Conservation (phyloP, 495 filamentous ascomycete species). For the Penicillium robsamsonii region DNA sequence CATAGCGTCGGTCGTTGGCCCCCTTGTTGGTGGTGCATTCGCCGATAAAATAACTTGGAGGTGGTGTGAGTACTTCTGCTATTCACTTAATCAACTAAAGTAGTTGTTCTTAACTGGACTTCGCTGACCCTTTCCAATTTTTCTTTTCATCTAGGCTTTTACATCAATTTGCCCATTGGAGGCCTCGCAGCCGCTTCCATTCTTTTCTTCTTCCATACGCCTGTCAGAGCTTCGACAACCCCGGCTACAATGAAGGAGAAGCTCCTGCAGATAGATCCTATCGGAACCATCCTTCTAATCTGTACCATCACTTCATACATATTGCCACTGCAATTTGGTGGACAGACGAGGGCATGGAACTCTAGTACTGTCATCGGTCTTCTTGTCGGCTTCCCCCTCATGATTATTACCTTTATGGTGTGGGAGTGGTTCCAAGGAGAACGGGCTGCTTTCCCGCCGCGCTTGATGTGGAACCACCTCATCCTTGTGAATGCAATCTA, state of each 20-base stretch:
- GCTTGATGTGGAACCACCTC: conserved; percentile 7
- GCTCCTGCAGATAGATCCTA: conserved; percentile 33
- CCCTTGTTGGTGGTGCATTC: conserved; percentile 32
- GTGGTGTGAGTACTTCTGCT: too few relatives aligned
- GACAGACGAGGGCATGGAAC: conserved; percentile 32
- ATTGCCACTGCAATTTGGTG: conserved; percentile 35
- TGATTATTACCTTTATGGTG: conserved; percentile 24
- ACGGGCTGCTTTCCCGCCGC: conserved; percentile 15
- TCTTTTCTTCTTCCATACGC: conserved; percentile 39
- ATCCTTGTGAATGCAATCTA: too few relatives aligned
- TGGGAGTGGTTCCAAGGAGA: conserved; percentile 30
- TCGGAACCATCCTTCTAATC: conserved; percentile 28
- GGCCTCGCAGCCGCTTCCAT: conserved; percentile 37
- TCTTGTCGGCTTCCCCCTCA: conserved; percentile 34
- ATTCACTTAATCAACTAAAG: too few relatives aligned
- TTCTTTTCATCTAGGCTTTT: conserved; percentile 34
- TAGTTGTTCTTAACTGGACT: too few relatives aligned
- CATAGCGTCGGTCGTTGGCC: conserved; percentile 43
- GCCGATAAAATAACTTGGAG: too few relatives aligned
- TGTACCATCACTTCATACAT: conserved; percentile 2
- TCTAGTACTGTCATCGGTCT: conserved; percentile 29
- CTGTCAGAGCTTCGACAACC: conserved; percentile 14
- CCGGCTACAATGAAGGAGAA: conserved; percentile 31
- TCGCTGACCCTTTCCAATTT: too few relatives aligned
- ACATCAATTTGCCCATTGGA: conserved; percentile 54